phyloP scores from a whole-genome alignment of 495 filamentous ascomycete species.

The Penicillium ucsense region DNA sequence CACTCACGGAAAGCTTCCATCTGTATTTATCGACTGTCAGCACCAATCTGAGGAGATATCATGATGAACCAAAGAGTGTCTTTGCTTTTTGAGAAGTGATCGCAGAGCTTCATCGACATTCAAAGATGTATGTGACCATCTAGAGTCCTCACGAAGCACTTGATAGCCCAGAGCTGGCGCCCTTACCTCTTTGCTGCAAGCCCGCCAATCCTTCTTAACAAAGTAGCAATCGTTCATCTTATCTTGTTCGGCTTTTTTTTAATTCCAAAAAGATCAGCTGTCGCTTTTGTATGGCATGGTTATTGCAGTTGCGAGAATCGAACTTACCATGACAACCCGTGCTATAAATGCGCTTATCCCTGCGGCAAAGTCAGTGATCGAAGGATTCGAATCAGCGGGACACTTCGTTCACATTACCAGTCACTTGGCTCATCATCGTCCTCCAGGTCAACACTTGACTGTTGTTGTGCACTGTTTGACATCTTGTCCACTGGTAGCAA shows the following conservation, averaged over 20 bases:
- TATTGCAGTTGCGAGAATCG: background rate
- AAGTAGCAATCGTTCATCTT: conserved; percentile 93
- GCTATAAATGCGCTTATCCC: conserved; percentile 96
- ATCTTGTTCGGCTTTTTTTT: conserved; percentile 62
- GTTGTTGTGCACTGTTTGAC: conserved; percentile 30
- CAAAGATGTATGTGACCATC: too few species aligned
- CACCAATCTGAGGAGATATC: background rate
- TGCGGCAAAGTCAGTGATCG: conserved; percentile 20
- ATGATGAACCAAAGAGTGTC: background rate
- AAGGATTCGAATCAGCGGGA: too few species aligned
- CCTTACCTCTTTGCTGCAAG: conserved; percentile 80
- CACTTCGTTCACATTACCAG: conserved; percentile 48
- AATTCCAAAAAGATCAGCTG: background rate
- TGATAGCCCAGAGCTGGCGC: too few species aligned
- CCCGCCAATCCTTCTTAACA: conserved; percentile 92
- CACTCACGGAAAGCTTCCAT: conserved; percentile 89
- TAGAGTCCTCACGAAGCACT: too few species aligned
- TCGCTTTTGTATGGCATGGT: too few species aligned
- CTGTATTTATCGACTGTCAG: conserved; percentile 35
- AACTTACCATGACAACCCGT: conserved; percentile 80
- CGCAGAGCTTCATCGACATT: too few species aligned
- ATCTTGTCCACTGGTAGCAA: conserved; percentile 16
- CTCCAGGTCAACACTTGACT: conserved; percentile 27
- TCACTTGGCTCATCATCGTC: conserved; percentile 91
- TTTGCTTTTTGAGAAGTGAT: too few species aligned